These are phyloP conservation scores for Colletotrichum tofieldiae DNA, from an alignment of 2,329 filamentous ascomycete genomes.

Conservation along the genomic window DNA sequence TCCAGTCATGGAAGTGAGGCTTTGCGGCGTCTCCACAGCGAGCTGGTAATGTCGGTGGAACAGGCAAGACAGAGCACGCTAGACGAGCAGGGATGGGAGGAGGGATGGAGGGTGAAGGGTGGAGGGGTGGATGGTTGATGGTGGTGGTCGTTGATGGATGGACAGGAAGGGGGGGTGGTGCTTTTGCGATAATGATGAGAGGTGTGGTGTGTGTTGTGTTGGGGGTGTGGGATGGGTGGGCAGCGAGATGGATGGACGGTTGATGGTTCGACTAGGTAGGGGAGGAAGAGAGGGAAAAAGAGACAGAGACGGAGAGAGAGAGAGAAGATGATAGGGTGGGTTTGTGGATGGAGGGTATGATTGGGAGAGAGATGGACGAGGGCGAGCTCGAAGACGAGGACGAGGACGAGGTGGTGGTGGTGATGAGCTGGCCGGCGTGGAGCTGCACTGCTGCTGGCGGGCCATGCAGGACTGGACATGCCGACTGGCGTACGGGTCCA, in stretches of 20 bases:
- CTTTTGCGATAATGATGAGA: constrained; percentile 26
- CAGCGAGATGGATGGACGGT: constrained; percentile 2
- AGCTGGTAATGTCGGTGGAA: constrained; percentile 45
- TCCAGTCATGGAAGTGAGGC: constrained; percentile 46
- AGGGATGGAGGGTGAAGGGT: constrained; percentile 11
- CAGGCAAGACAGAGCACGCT: constrained; percentile 43
- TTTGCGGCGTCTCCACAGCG: constrained; percentile 43
- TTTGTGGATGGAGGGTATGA: constrained; percentile 27
- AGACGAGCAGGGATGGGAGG: constrained; percentile 35
- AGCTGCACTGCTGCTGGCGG: not conserved
- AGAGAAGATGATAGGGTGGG: constrained; percentile 15
- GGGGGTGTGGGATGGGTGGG: not conserved
- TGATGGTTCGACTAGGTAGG: constrained; percentile 4
- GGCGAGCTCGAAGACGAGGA: not conserved
- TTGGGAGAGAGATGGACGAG: constrained; percentile 14
- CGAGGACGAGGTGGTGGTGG: constrained; percentile 12
- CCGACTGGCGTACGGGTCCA: not conserved
- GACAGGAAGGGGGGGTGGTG: constrained; percentile 17
- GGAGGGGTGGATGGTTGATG: constrained; percentile 20
- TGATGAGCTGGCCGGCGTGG: constrained; percentile 33
- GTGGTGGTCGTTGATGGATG: constrained; percentile 18
- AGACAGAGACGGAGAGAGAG: not conserved
- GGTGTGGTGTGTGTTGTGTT: constrained; percentile 29
- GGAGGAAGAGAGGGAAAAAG: not conserved
- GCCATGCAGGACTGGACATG: constrained; percentile 8